Base-by-base conservation (phyloP, 345 rosid species). In the Diplotaxis tenuifolia region DNA sequence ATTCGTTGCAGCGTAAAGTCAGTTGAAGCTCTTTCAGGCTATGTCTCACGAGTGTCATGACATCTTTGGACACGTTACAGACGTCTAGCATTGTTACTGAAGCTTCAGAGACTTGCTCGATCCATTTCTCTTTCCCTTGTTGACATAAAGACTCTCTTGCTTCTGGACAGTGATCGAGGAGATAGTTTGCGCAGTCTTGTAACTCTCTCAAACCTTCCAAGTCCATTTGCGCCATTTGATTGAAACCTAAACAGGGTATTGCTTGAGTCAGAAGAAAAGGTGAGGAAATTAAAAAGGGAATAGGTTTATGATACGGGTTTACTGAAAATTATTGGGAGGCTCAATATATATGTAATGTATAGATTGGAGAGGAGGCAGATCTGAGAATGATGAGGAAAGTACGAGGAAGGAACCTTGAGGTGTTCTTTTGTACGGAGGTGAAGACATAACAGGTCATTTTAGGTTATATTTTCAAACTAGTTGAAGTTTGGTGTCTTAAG, bases 31-130 rank as follows among this genome's bases (percentile, higher is more conserved):
- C 85, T 32, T 84, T 72, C 14, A 86, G 75, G 67, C 79, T 87
- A 20, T 84, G 84, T 71, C 83, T 89, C 54, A 81, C 88, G 6
- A 84, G 84, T 11, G 77, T 40, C 62, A 92, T 84, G 53, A 86
- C 86, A 52, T 92, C 92, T 73, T 74, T 82, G 14, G 91, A 85
- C 9, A 65, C 77, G 53, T 84, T 77, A 11, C 93, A 86, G 0
- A 85, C 83, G 3, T 92, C 97, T 42, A 92, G 63, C 93, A 88
- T 92, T 64, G 70, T 82, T 0, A 89, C 79, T 19, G 93, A 86
- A 22, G 92, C 79, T 36, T 89, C 96, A 0, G 88, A 82, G 47
- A 84, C 86, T 67, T 86, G 79, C 25, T 84, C 72, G 5, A 88
- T 79, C 83, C 89, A 88, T 72, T 81, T 86, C 65, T 83, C 84